Base-by-base conservation (phyloP, 2,329 filamentous ascomycete species). In the Hymenoscyphus infarciens region DNA sequence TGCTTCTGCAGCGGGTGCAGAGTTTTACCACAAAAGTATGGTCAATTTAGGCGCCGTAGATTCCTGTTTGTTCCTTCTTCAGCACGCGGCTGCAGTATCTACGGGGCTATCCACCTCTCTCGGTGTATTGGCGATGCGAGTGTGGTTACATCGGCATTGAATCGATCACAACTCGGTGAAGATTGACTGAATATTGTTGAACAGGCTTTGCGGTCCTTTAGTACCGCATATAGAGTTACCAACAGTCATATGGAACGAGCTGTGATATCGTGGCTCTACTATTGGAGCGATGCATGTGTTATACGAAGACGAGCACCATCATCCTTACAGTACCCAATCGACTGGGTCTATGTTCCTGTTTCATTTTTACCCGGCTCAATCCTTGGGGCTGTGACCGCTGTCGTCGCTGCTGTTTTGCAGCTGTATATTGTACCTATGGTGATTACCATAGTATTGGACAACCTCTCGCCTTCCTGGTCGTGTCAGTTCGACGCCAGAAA, bases 1-100 rank as follows among this genome's bases (percentile, higher is more conserved):
- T 58, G 42, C 45, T 58, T 55, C 22, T 58, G 33, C 45, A 58
- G 42, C 33, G 33, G 25, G 54, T 57, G 60, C 31, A 33, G 54
- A 15, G 16, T 38, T 35, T 45, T 52, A 52, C 33, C 42, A 39
- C 38, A 6, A 31, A 15, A 33, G 42, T 49, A 22, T 22, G 45
- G 19, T 52, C 45, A 52, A 52, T 22, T 22, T 25, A 22, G 45
- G 22, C 19, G 19, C 45, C 45, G 11, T 22, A 19, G 19, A 22
- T 22, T 22, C 22, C 19, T 19, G 15, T 13, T 13, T 29, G 39
- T 53, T 29, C 57, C 22, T 45, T 59, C 57, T 53, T 33, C 25
- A 42, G 42, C 42, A 38, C 42, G 27, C 42, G 15, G 42, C 27
- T 29, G 57, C 45, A 52, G 45, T 22, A 22, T 52, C 19, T 22